Conservation (phyloP, 2,329 filamentous ascomycete genomes). For the Pyricularia sp. region DNA sequence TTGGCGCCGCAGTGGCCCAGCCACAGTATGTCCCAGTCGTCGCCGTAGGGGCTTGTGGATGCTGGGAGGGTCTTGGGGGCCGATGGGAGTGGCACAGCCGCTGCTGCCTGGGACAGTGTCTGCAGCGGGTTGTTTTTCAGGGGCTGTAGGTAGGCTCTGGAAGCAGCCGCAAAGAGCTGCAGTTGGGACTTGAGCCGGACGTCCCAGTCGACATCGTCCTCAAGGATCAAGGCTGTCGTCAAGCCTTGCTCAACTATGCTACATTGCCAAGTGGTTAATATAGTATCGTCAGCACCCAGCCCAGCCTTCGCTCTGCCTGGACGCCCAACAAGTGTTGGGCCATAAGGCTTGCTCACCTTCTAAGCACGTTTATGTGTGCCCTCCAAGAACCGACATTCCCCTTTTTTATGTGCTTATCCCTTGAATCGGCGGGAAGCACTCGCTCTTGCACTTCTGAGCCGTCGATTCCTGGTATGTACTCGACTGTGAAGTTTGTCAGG, state of each 20-base stretch:
- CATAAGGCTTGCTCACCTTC: constrained; percentile 14
- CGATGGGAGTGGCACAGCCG: not conserved
- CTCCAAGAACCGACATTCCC: constrained; percentile 28
- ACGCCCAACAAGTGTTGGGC: not conserved
- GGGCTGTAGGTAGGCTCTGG: constrained; percentile 24
- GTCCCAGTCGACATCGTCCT: constrained; percentile 52
- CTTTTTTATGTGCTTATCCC: constrained; percentile 20
- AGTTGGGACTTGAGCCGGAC: constrained; percentile 39
- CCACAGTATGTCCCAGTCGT: constrained; percentile 44
- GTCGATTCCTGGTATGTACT: constrained; percentile 35
- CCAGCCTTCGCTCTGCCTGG: not conserved
- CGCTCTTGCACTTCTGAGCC: constrained; percentile 27
- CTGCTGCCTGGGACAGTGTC: too few relatives aligned
- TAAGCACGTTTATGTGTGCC: constrained; percentile 29
- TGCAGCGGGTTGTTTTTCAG: constrained; percentile 2
- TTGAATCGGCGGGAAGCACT: constrained; percentile 21
- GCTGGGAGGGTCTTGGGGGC: not conserved
- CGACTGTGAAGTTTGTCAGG: constrained; percentile 32
- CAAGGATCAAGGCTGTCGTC: constrained; percentile 39
- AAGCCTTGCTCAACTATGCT: constrained; percentile 35
- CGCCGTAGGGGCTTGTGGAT: constrained; percentile 32
- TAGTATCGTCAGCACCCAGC: too few relatives aligned
- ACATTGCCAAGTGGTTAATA: not conserved
- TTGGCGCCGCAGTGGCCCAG: constrained; percentile 36
- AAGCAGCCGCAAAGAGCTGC: constrained; percentile 25